Conservation (phyloP, 2,329 filamentous ascomycete genomes). For the Calonectria hawksworthii region DNA sequence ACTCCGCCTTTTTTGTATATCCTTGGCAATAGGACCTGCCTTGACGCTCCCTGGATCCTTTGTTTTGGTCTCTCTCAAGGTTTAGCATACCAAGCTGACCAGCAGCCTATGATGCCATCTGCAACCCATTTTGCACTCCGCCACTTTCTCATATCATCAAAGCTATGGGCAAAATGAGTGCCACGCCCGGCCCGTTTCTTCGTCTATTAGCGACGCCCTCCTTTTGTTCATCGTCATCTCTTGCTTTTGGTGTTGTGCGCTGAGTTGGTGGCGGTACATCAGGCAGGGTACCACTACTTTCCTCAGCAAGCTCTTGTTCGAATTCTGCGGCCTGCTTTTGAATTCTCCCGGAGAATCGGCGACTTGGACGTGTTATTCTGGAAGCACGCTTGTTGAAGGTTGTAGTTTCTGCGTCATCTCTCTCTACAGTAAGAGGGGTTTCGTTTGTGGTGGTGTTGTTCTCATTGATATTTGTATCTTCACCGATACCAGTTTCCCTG, state of each 20-base stretch:
- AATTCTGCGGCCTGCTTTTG: not conserved
- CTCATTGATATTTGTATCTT: too few relatives aligned
- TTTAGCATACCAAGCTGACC: not conserved
- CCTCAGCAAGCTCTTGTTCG: not conserved
- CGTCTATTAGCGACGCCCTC: not conserved
- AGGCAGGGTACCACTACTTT: not conserved
- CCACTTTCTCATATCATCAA: not conserved
- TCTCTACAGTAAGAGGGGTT: not conserved
- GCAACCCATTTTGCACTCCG: not conserved
- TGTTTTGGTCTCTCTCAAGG: not conserved
- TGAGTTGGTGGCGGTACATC: not conserved
- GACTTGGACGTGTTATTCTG: not conserved
- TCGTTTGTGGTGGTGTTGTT: not conserved
- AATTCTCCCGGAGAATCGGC: too few relatives aligned
- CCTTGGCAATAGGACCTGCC: not conserved
- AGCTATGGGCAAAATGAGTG: conserved; percentile 2
- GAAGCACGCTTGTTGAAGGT: not conserved
- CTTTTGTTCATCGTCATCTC: not conserved
- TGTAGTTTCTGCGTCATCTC: not conserved
- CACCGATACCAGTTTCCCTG: not conserved
- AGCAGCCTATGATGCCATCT: not conserved
- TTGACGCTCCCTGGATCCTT: not conserved
- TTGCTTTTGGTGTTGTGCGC: conserved; percentile 4
- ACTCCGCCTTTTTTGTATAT: not conserved
- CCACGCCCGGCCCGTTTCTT: not conserved